Conservation (phyloP, 164 flowering plant species). For the Hamamelis virginiana region DNA sequence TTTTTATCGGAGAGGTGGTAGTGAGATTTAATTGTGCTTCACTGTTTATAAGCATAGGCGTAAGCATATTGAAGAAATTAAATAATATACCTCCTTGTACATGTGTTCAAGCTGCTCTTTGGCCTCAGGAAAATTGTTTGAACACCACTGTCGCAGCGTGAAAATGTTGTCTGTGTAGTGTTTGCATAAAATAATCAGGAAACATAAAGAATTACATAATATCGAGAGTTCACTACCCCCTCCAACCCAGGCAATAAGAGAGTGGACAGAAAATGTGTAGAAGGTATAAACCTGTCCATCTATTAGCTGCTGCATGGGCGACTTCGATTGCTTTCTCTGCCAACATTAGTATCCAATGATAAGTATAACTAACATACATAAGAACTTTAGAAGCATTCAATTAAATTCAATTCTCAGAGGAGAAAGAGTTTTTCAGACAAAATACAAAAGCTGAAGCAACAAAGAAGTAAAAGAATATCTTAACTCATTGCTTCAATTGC, state of each 20-base stretch:
- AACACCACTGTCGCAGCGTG: constrained; percentile 86
- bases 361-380: constrained; percentile 8
- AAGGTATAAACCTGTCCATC: constrained; percentile 91
- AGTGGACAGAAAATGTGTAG: neutral
- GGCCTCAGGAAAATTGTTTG: constrained; percentile 92
- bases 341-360: constrained; percentile 15
- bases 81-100: constrained; percentile 68
- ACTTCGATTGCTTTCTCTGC: constrained; percentile 78
- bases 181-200: constrained; percentile 6
- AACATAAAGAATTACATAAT: neutral
- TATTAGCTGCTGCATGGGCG: constrained; percentile 80
- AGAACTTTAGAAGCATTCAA: neutral
- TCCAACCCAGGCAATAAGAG: neutral
- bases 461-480: constrained; percentile 17
- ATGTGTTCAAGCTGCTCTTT: constrained; percentile 90
- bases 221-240: neutral
- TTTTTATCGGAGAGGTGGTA: neutral
- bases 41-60: neutral
- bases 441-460: neutral
- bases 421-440: neutral
- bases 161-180: constrained; percentile 73
- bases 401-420: neutral
- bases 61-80: neutral
- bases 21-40: no score
- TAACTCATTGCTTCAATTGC: constrained; percentile 88